Base-by-base conservation (phyloP, 1,284 basidiomycete species). In the Austroboletus niveus region DNA sequence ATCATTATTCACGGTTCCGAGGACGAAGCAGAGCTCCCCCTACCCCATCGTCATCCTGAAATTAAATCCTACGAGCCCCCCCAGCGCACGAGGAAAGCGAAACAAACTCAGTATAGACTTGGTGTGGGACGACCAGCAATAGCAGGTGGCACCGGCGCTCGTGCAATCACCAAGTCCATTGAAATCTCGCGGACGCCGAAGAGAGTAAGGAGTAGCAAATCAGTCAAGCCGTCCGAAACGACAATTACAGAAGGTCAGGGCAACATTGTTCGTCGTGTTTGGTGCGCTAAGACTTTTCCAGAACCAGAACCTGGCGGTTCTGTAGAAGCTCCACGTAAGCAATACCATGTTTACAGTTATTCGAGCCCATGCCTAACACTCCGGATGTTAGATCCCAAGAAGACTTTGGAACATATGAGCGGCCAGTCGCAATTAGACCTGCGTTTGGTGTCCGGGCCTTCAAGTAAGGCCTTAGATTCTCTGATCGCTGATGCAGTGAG, bases 121-220 rank as follows among this genome's bases (percentile, higher is more conserved):
- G 88, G 88, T 47, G 81, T 89, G n/a, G 87, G 88, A 4, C 76
- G 83, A 57, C 88, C 88, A 9, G 72, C 72, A 8, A 71, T 73
- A 24, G 83, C 78, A 34, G 87, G 85, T 29, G 85, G 84, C 30
- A 69, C 70, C 20, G 86, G 86, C 20, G 76, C 85, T 30, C 76
- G 87, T 48, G 66, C 73, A 41, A 68, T 85, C n/a, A 87, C 86
- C 8, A 83, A 77, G 61, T 78, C 83, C 0, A 57, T 72, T 31
- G 80, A 73, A 57, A 54, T 75, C n/a, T 70, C 77, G 5, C 81
- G 71, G 63, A 71, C 71, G 47, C 55, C 48, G 15, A 79, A 71
- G 61, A 75, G 76, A 57, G 69, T 68, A 46, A 84, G 73, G 64
- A 73, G 68, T 43, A 84, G 75, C 59, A 78, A 65, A 60, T 75